A percentile compares a stretch with the other conserved stretches of the same genome.
Conservation (phyloP, 768 basidiomycete genomes). For the Boletellus emodensis region DNA sequence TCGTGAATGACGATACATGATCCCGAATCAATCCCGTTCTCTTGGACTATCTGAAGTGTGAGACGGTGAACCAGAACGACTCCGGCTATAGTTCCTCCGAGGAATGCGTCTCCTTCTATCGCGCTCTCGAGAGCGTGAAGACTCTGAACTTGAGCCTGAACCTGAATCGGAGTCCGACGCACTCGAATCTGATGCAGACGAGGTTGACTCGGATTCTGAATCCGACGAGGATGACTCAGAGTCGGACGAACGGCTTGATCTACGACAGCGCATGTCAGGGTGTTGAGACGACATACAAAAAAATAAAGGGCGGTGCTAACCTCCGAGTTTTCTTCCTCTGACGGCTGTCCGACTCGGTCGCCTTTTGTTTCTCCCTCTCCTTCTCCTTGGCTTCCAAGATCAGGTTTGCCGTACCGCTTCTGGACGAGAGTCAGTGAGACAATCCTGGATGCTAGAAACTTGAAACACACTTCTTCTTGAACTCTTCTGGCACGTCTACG, state of each 20-base stretch:
- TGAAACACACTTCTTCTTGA: conserved; percentile 66
- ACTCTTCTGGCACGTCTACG: conserved; percentile 87
- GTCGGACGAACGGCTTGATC: conserved; percentile 34
- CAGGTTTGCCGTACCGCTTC: conserved; percentile 77
- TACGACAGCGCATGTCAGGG: conserved; percentile 2
- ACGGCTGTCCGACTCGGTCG: conserved; percentile 26
- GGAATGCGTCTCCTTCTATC: conserved; percentile 38
- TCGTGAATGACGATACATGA: conserved; percentile 6
- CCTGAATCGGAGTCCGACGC: conserved; percentile 40
- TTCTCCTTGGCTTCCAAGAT: conserved; percentile 84
- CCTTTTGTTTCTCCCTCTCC: conserved; percentile 49
- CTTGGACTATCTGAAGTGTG: conserved; percentile 14
- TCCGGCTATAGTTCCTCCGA: conserved; percentile 18
- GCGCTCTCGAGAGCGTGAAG: conserved; percentile 44
- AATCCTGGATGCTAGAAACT: neutral
- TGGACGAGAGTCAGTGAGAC: conserved; percentile 25
- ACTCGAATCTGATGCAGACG: conserved; percentile 38
- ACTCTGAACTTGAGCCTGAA: conserved; percentile 42
- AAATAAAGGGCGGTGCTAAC: conserved; percentile 34
- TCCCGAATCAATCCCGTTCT: conserved; percentile 12
- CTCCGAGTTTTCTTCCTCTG: conserved; percentile 36
- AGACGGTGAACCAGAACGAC: conserved; percentile 22
- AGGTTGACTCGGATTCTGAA: conserved; percentile 28
- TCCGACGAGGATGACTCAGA: conserved; percentile 18
- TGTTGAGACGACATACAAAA: neutral